Evolutionary conservation across 768 basidiomycete genomes (phyloP), one percentile per base, ranked within the genome.

Genomic region (Phlebiopsis flavidoalba): DNA sequence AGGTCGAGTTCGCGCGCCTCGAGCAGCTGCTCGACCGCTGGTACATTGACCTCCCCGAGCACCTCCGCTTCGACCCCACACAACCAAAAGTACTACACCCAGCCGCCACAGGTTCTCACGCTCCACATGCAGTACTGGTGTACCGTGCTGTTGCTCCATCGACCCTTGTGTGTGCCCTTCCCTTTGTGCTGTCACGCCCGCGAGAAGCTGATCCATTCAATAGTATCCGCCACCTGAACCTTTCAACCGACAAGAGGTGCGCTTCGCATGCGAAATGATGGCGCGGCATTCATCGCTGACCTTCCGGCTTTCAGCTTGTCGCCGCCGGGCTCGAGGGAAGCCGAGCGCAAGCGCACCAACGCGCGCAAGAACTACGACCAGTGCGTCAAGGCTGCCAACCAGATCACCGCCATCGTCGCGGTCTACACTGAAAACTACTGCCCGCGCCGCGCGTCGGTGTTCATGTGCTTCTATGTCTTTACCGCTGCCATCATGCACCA

Each of bases 41-140:
- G 90, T 86, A 87, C 68, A 72, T 88, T 37, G 83, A 85, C 35
- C 79, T 93, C 2, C 85, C 88, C 0, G 81, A 83, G 46, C 83
- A 90, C 68, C 73, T 93, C 33, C 82, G 86, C 43, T 84, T 83
- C 65, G 87, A 89, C 62, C 74, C 81, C 24, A 79, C 77, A 15
- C 73, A 78, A 14, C 69, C 71, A 60, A 82, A n/a, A 73, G 69
- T 72, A 72, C 19, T 69, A 72, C 15, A 69, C 76, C 19, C 82
- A 82, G 6, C 79, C 80, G 1, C 88, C 89, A 4, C 85, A 89
- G 64, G 73, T 89, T 24, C 73, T 92, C 59, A 88, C 87, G 45
- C 74, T 93, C 53, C 90, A 92, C 68, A 88, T 92, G 89, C 87
- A 90, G 67, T 92, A 91, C 67, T 93, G 91, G 91, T 89, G 88